These are phyloP conservation scores for Pichia sp. DNA, from an alignment of 1,139 yeast genomes.

Conservation along the genomic window DNA sequence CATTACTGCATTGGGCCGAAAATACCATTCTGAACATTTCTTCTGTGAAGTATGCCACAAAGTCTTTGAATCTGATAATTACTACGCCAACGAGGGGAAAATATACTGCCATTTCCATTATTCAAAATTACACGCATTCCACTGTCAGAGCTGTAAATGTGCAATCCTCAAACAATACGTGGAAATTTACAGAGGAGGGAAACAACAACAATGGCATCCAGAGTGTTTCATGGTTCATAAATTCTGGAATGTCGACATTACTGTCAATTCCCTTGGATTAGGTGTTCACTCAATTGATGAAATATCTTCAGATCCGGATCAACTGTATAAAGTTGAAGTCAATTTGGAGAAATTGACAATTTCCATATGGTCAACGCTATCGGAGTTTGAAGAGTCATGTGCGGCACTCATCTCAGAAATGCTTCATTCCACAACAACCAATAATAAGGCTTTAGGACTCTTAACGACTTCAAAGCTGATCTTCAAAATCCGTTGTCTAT, in stretches of 20 bases:
- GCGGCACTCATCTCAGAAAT: conserved; percentile 90
- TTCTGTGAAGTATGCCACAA: conserved; percentile 83
- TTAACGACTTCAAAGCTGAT: conserved; percentile 69
- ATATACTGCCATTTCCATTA: conserved; percentile 92
- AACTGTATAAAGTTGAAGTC: conserved; percentile 52
- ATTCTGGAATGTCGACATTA: conserved; percentile 89
- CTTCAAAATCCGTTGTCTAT: conserved; percentile 66
- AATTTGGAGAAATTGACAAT: conserved; percentile 63
- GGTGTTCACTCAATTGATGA: conserved; percentile 14
- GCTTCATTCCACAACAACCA: conserved; percentile 79
- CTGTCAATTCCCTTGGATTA: conserved; percentile 56
- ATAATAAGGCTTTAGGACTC: conserved; percentile 65
- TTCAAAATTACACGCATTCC: conserved; percentile 73
- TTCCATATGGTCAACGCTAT: conserved; percentile 81
- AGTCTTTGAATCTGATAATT: conserved; percentile 90
- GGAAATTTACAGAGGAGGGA: conserved; percentile 87
- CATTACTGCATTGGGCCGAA: conserved; percentile 86
- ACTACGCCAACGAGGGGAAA: conserved; percentile 78
- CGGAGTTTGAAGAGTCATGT: conserved; percentile 87
- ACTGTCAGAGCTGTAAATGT: conserved; percentile 90
- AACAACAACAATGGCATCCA: conserved; percentile 97
- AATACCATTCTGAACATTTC: conserved; percentile 93
- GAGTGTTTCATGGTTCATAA: conserved; percentile 98
- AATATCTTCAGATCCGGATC: conserved; percentile 35
- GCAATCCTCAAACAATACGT: conserved; percentile 93